Evolutionary conservation across 331 rosid genomes (phyloP).

Genomic region (Pyrus hybrid): DNA sequence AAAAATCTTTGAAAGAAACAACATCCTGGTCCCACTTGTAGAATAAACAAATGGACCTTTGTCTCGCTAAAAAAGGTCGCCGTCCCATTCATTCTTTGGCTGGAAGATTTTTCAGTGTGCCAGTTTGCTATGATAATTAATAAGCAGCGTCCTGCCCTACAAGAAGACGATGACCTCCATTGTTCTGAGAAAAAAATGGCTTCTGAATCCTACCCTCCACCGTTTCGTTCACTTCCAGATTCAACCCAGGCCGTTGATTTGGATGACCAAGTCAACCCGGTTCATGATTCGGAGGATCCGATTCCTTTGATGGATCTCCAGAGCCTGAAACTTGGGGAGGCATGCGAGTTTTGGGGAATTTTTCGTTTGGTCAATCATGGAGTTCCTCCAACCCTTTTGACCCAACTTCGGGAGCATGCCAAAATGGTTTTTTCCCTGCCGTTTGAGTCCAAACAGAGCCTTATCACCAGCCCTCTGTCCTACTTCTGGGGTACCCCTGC

Average conservation of each 20-base stretch:
- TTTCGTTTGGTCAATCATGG: conserved; percentile 75
- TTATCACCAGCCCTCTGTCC: conserved; percentile 13
- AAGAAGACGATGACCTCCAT: not conserved
- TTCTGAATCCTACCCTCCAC: conserved; percentile 25
- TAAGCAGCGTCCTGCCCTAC: not conserved
- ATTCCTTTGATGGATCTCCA: conserved; percentile 50
- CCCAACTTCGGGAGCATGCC: conserved; percentile 26
- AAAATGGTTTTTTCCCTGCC: conserved; percentile 29
- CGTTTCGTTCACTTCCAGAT: conserved; percentile 2
- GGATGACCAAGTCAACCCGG: not conserved
- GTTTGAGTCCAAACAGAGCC: conserved; percentile 44
- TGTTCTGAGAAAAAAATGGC: not conserved
- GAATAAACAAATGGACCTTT: not conserved
- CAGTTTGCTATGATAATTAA: not conserved
- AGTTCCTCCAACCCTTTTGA: conserved; percentile 40
- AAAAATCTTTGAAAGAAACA: too few relatives aligned
- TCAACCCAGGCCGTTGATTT: not conserved
- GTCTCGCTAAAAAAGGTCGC: not conserved
- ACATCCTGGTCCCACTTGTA: not conserved
- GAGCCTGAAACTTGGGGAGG: conserved; percentile 22
- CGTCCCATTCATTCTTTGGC: not conserved
- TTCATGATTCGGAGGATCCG: conserved; percentile 24
- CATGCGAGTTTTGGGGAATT: conserved; percentile 57
- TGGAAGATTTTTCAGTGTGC: not conserved
- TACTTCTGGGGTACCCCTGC: conserved; percentile 50